phyloP scores from a whole-genome alignment of 2,329 filamentous ascomycete genomes.

The Stagonosporopsis tanaceti region DNA sequence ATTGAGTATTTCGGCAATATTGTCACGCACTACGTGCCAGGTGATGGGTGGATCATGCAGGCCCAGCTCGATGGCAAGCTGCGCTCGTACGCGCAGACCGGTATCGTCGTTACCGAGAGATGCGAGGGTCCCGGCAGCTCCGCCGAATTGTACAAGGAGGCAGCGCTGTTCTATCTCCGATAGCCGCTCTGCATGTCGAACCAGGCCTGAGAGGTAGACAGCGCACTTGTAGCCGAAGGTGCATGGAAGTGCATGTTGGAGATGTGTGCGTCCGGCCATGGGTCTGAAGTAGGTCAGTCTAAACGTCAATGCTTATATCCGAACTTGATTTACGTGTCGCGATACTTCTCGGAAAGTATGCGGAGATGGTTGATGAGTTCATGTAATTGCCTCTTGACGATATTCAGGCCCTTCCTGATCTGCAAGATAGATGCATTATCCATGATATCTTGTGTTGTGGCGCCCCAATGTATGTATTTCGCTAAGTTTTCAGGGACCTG shows the following conservation, averaged over 20 bases:
- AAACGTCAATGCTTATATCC: too few species aligned
- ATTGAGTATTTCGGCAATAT: not conserved
- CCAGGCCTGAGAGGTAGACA: not conserved
- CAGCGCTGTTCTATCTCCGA: not conserved
- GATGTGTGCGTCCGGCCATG: not conserved
- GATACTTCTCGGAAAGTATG: not conserved
- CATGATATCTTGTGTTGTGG: not conserved
- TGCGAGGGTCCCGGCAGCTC: not conserved
- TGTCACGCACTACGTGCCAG: not conserved
- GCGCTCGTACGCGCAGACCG: not conserved
- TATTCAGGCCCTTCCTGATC: not conserved
- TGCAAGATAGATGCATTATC: not conserved
- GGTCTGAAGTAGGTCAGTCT: not conserved
- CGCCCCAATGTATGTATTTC: not conserved
- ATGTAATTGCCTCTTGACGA: not conserved
- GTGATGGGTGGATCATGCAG: not conserved
- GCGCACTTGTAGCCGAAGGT: not conserved
- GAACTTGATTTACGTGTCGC: not conserved
- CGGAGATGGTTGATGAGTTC: not conserved
- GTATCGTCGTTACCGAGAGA: not conserved
- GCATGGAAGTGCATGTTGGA: not conserved
- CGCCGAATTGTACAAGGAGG: not conserved
- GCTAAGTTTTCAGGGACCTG: not conserved
- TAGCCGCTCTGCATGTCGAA: not conserved
- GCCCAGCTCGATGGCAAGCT: not conserved